Evolutionary conservation across 2,329 filamentous ascomycete genomes (phyloP).

Genomic region (Fusarium decemcellulare): DNA sequence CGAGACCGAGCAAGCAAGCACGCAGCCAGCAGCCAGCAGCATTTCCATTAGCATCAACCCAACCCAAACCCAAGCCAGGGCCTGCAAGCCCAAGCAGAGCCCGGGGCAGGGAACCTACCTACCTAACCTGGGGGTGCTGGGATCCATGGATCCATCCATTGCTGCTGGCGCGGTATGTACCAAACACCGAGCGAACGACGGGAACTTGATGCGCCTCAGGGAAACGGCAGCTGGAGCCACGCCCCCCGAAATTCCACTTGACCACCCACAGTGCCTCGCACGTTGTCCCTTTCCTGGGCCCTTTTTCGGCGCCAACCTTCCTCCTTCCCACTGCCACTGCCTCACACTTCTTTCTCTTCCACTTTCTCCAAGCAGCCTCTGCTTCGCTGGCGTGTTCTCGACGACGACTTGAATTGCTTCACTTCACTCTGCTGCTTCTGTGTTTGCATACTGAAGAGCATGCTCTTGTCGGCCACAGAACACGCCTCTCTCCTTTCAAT

Average conservation of each 20-base stretch:
- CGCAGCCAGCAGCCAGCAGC: not conserved
- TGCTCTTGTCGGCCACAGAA: slow-evolving; percentile 47
- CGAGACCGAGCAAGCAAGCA: slow-evolving; percentile 7
- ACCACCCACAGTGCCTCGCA: slow-evolving; percentile 24
- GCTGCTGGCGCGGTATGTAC: slow-evolving; percentile 13
- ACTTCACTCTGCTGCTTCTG: slow-evolving; percentile 36
- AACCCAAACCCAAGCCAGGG: not conserved
- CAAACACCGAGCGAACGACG: slow-evolving; percentile 31
- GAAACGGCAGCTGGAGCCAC: slow-evolving; percentile 42
- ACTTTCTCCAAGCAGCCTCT: slow-evolving; percentile 44
- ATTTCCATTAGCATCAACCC: not conserved
- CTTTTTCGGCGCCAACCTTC: slow-evolving; percentile 41
- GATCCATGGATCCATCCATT: not conserved
- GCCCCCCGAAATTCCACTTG: slow-evolving; percentile 24
- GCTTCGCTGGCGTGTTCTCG: slow-evolving; percentile 46
- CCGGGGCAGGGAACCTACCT: slow-evolving; percentile 4
- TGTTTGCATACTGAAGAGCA: slow-evolving; percentile 41
- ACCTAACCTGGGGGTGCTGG: slow-evolving; percentile 6
- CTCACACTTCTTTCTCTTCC: slow-evolving; percentile 43
- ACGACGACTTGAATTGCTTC: slow-evolving; percentile 50
- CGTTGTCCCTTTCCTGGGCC: slow-evolving; percentile 35
- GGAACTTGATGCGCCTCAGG: slow-evolving; percentile 35
- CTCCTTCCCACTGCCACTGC: slow-evolving; percentile 39
- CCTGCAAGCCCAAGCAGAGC: slow-evolving; percentile 2
- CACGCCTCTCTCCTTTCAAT: slow-evolving; percentile 40